Base-by-base conservation (phyloP, 2,329 filamentous ascomycete genomes). In the Exophiala dermatitidis region DNA sequence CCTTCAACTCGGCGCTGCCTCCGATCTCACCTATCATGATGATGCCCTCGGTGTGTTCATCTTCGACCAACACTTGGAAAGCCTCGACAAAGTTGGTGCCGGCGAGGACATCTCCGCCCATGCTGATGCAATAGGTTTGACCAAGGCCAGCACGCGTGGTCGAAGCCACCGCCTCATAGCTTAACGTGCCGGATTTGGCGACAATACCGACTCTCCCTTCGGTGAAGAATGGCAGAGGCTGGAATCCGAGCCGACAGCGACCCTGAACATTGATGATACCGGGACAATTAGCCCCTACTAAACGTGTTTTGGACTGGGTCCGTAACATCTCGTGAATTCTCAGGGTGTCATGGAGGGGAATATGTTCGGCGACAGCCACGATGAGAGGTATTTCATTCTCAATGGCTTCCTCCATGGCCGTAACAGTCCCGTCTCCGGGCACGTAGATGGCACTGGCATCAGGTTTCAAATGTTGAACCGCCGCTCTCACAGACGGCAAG, bases 361-460 rank as follows among this genome's bases (percentile, higher is more conserved):
- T 84, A 66, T 90, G 85, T 66, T 91, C 87, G 4, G 87, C 86
- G 4, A 91, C 86, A 4, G 85, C 84, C 4, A 90, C 85, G 26
- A 90, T 82, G 1, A 90, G 75, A 0, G 86, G 85, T 0, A 90
- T 83, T 64, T 90, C 85, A 0, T 86, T 86, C 67, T 84, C 85
- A 48, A 90, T 86, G 1, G 87, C 86, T 66, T 90, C 86, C 66
- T 88, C 83, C 62, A 91, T 90, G 0, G 87, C 87, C 29, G 75
- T 74, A 0, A 83, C 77, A 1, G 86, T 87, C 60, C 86, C 81
- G 54, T 83, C 79, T n/a, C 86, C 86, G 1, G 86, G 83, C 2
- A 90, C 87, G 61, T 88, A 90, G 52, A 91, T 86, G 3, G 83
- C 86, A 1, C 86, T 89, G 3, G 86, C 87, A 70, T 90, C 82